These are phyloP conservation scores for Fomes fomentarius DNA, from an alignment of 1,284 basidiomycete species.

Conservation along the genomic window DNA sequence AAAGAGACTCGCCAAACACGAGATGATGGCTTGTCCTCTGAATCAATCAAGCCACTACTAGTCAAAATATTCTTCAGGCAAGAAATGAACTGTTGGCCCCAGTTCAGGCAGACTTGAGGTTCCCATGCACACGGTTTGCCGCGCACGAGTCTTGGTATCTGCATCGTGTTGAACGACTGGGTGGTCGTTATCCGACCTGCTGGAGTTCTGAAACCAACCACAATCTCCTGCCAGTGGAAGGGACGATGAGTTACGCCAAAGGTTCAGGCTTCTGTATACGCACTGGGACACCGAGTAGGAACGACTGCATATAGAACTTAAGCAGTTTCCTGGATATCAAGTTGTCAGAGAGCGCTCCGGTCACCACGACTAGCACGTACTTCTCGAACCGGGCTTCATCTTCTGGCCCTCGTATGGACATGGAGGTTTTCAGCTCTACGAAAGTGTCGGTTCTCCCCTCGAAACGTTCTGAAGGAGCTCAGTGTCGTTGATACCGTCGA, in stretches of 20 bases:
- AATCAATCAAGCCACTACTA: not conserved
- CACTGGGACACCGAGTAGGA: slow-evolving; percentile 88
- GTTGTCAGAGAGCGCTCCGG: too few relatives aligned
- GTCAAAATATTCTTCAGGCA: slow-evolving; percentile 51
- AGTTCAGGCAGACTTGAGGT: slow-evolving; percentile 74
- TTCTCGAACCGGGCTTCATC: slow-evolving; percentile 85
- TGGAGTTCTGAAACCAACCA: slow-evolving; percentile 91
- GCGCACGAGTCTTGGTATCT: slow-evolving; percentile 76
- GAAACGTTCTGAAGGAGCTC: slow-evolving; percentile 49
- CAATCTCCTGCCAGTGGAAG: slow-evolving; percentile 73
- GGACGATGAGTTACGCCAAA: not conserved
- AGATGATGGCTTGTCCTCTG: slow-evolving; percentile 21
- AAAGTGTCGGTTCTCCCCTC: slow-evolving; percentile 65
- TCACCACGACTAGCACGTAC: too few relatives aligned
- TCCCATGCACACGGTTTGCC: slow-evolving; percentile 80
- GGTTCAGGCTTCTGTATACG: slow-evolving; percentile 31
- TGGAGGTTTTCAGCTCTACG: slow-evolving; percentile 94
- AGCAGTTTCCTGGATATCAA: slow-evolving; percentile 74
- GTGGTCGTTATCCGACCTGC: slow-evolving; percentile 66
- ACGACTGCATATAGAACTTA: slow-evolving; percentile 96
- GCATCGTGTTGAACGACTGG: slow-evolving; percentile 72
- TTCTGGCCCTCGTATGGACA: slow-evolving; percentile 68
- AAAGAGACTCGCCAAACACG: slow-evolving; percentile 74
- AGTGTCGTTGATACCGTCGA: not conserved
- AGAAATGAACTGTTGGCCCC: slow-evolving; percentile 66